Conservation (phyloP, 78 protist genomes). For the Guillardia theta region DNA sequence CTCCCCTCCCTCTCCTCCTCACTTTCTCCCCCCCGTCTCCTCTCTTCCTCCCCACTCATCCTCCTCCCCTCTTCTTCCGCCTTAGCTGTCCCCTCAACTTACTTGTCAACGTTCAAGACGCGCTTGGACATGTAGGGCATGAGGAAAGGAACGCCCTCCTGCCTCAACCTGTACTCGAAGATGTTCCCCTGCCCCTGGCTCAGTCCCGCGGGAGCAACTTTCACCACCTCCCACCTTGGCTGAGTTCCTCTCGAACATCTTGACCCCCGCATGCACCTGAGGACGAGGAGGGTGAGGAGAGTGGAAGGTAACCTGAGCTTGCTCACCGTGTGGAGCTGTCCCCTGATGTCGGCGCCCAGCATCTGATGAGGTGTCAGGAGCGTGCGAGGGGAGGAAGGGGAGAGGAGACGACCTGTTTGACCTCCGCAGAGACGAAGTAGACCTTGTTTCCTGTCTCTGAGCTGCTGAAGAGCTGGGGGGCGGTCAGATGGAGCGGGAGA, state of each 20-base stretch:
- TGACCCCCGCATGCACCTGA: neutral
- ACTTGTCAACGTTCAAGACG: neutral
- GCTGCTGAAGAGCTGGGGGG: neutral
- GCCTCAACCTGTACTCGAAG: neutral
- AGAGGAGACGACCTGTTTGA: neutral
- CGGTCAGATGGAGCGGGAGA: too few species aligned
- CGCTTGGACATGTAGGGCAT: slow-evolving; percentile 26
- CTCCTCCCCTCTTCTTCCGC: neutral
- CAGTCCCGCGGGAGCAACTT: too few species aligned
- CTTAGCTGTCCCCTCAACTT: neutral
- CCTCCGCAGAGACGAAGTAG: neutral
- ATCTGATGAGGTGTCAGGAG: too few species aligned
- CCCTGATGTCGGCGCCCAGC: too few species aligned
- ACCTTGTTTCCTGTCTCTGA: neutral
- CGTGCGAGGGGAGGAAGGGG: too few species aligned
- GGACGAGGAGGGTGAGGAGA: too few species aligned
- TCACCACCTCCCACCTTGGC: too few species aligned
- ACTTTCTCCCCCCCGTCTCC: neutral
- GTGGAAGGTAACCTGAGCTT: too few species aligned
- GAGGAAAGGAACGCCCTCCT: neutral
- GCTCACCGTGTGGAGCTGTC: too few species aligned
- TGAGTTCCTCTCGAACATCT: slow-evolving; percentile 22
- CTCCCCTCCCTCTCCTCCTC: neutral
- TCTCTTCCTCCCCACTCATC: neutral
- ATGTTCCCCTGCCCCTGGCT: too few species aligned